These are phyloP conservation scores for Fusarium transvaalense DNA, from an alignment of 2,329 filamentous ascomycete species.

Conservation along the genomic window DNA sequence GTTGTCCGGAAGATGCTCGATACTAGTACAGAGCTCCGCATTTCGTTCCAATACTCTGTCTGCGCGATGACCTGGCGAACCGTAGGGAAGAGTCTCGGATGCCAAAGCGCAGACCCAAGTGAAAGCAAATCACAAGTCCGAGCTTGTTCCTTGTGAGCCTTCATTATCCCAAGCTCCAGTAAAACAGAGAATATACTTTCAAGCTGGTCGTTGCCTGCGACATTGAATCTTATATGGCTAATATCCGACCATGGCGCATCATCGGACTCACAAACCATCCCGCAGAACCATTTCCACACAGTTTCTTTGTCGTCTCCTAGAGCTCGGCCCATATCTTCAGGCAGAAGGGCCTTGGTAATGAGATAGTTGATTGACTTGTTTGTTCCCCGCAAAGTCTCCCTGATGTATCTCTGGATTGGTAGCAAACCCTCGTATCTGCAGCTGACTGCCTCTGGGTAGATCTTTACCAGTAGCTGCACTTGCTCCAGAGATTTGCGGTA, in stretches of 20 bases:
- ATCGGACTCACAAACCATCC: background rate
- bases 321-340: background rate
- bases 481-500: background rate
- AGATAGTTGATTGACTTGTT: background rate
- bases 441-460: background rate
- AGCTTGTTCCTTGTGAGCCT: background rate
- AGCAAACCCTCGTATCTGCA: background rate
- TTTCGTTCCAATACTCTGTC: background rate
- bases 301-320: background rate
- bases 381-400: background rate
- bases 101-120: accelerated
- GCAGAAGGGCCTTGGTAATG: background rate
- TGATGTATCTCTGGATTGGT: background rate
- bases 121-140: background rate
- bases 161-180: background rate
- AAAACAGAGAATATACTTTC: background rate
- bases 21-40: background rate
- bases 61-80: background rate
- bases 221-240: background rate
- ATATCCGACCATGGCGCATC: no score
- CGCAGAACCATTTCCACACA: background rate
- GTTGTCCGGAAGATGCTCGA: background rate
- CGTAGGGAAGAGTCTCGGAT: background rate
- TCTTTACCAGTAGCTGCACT: background rate
- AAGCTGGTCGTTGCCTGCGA: background rate